Percentiles rank a stretch among this genome's conserved stretches.
These are phyloP conservation scores for Inga leiocalycina DNA, from an alignment of 306 rosid species.

Conservation along the genomic window DNA sequence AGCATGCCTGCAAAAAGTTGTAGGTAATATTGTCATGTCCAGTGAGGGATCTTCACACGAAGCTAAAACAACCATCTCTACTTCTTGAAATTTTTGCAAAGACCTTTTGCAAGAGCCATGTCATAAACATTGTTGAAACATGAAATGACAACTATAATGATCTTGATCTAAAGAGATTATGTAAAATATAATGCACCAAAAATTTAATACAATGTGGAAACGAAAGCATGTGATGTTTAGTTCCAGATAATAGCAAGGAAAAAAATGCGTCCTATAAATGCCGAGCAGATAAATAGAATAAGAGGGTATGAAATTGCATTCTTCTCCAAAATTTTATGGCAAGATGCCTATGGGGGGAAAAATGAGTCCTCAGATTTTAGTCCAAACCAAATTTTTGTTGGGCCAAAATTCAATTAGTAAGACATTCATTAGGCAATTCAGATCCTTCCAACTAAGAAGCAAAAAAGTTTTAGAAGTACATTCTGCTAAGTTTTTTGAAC, in stretches of 20 bases:
- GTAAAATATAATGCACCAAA: conserved; percentile 19
- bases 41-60: conserved; percentile 14
- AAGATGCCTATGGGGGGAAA: not conserved
- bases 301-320: not conserved
- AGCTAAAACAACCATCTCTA: conserved; percentile 36
- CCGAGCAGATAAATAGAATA: not conserved
- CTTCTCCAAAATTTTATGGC: not conserved
- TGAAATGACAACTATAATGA: conserved; percentile 25
- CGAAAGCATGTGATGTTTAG: not conserved
- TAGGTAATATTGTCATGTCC: not conserved
- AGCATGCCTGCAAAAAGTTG: conserved; percentile 63
- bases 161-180: conserved; percentile 2
- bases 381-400: not conserved
- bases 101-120: conserved; percentile 72
- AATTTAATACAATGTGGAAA: not conserved
- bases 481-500: not conserved
- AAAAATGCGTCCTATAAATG: not conserved
- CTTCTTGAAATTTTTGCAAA: conserved; percentile 72
- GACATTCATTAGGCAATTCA: not conserved
- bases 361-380: not conserved
- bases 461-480: not conserved
- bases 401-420: not conserved
- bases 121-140: conserved; percentile 72
- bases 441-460: not conserved
- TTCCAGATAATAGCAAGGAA: not conserved